Percentiles rank a stretch among this genome's conserved stretches.
phyloP scores from a whole-genome alignment of 2,329 filamentous ascomycete genomes.

The Colletotrichum australisinense region DNA sequence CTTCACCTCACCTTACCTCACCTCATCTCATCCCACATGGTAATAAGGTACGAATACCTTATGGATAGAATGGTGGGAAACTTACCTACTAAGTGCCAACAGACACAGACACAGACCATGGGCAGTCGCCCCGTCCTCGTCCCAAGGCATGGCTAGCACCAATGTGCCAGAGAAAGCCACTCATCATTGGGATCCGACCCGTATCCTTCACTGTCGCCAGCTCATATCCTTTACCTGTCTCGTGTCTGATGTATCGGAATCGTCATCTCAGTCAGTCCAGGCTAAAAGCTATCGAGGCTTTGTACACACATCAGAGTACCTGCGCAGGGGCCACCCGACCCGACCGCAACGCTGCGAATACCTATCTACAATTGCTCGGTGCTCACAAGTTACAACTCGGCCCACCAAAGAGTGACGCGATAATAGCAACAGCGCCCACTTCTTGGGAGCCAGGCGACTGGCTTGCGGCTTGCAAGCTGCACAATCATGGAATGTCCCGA shows the following conservation, averaged over 20 bases:
- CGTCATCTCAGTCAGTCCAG: not conserved
- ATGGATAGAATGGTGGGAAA: no score
- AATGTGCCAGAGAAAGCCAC: not conserved
- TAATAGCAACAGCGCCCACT: not conserved
- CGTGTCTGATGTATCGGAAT: not conserved
- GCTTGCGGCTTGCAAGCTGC: no score
- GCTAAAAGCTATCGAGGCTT: not conserved
- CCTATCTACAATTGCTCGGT: not conserved
- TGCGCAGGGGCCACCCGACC: conserved; percentile 12
- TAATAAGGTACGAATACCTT: no score
- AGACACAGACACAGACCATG: no score
- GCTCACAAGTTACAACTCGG: not conserved
- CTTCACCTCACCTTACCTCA: no score
- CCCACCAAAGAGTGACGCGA: not conserved
- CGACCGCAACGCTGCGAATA: not conserved
- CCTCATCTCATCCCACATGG: not conserved
- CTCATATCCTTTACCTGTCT: not conserved
- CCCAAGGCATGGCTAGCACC: not conserved
- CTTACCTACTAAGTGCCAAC: no score
- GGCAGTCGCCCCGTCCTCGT: not conserved
- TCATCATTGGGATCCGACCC: not conserved
- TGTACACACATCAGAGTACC: not conserved
- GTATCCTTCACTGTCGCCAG: not conserved
- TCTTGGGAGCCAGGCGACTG: not conserved
- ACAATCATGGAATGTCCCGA: not conserved